A percentile compares a stretch with the other conserved stretches of the same genome.
Conservation (phyloP, 495 filamentous ascomycete genomes). For the Neurospora intermedia region DNA sequence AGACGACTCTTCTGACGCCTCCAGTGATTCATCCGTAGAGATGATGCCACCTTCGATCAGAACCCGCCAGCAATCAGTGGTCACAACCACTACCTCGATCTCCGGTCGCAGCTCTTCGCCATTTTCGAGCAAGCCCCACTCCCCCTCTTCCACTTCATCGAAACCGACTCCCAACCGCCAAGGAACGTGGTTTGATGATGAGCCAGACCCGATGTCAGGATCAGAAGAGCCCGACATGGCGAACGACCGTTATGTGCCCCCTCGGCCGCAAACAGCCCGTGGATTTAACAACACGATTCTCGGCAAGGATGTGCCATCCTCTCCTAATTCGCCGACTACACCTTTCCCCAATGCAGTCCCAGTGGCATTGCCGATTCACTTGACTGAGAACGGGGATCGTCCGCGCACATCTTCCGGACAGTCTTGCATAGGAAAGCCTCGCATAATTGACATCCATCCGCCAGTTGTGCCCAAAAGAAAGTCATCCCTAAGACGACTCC, state of each 20-base stretch:
- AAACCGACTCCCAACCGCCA: constrained; percentile 6
- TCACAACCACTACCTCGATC: constrained; percentile 25
- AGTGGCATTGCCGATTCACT: not conserved
- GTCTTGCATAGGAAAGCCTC: constrained; percentile 5
- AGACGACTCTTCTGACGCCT: constrained; percentile 8
- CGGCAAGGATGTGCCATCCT: not conserved
- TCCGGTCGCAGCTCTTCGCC: constrained; percentile 21
- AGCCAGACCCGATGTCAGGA: constrained; percentile 9
- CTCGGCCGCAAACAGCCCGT: not conserved
- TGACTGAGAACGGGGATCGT: not conserved
- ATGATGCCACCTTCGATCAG: constrained; percentile 19
- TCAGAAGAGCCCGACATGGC: not conserved
- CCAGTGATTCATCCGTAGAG: constrained; percentile 18
- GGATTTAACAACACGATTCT: not conserved
- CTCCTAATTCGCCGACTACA: not conserved
- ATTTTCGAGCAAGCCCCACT: constrained; percentile 11
- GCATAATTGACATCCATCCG: constrained; percentile 19
- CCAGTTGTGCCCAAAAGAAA: constrained; percentile 6
- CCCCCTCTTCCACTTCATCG: constrained; percentile 8
- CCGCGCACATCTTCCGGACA: constrained; percentile 9
- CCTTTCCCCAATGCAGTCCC: not conserved
- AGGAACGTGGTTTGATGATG: constrained; percentile 27
- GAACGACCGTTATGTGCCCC: not conserved
- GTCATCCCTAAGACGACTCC: constrained; percentile 6
- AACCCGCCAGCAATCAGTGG: constrained; percentile 24